Evolutionary conservation across 148 eudicot species (phyloP).

Genomic region (Silene uniflora): DNA sequence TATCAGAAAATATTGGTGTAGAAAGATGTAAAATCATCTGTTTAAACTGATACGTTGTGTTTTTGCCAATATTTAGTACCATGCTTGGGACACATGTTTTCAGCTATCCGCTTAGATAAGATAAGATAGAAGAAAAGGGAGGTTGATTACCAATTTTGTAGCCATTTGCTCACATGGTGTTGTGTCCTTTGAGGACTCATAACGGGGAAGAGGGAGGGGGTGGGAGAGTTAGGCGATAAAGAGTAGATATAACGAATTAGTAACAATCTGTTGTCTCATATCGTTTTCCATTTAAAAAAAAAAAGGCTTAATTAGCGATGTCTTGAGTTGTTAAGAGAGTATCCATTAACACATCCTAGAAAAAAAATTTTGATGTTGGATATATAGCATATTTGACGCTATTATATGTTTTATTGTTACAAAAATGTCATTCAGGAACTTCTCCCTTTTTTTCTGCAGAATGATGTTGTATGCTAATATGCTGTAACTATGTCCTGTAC

Average conservation of each 20-base stretch:
- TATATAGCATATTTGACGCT: not conserved
- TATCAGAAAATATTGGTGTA: no score
- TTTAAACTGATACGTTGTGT: not conserved
- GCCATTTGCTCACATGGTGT: no score
- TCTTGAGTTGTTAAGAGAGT: not conserved
- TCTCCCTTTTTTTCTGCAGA: not conserved
- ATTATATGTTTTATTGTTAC: not conserved
- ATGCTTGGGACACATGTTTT: no score
- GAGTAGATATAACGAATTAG: not conserved
- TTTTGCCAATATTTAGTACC: not conserved
- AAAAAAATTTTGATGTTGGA: not conserved
- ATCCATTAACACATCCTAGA: not conserved
- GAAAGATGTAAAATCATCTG: not conserved
- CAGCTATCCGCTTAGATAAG: not conserved
- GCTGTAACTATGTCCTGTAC: not conserved
- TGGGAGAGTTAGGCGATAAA: no score
- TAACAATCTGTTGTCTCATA: not conserved
- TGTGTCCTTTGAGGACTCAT: no score
- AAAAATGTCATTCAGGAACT: not conserved
- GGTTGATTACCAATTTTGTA: not conserved
- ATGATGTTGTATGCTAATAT: conserved; percentile 11
- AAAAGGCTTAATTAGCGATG: not conserved
- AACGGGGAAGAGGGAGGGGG: no score
- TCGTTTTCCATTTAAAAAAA: not conserved
- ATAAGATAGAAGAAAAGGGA: not conserved